phyloP scores from a whole-genome alignment of 345 rosid species.

The Pistacia vera region DNA sequence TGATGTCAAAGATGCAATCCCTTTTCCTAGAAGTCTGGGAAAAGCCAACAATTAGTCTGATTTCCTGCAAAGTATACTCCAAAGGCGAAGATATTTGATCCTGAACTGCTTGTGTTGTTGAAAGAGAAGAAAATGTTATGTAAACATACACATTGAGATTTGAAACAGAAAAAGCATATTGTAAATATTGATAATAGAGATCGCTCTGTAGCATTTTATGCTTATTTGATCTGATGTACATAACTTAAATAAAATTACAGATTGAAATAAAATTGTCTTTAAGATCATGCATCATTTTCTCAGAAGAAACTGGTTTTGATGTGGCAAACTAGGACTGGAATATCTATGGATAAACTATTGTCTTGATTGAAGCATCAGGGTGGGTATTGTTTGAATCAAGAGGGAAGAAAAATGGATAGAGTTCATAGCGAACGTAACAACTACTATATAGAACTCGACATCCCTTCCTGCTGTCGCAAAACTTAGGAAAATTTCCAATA shows the following conservation, averaged over 20 bases:
- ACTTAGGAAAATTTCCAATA: slow-evolving; percentile 46
- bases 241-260: neutral
- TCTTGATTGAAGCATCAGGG: slow-evolving; percentile 18
- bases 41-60: slow-evolving; percentile 45
- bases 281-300: neutral
- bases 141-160: slow-evolving; percentile 2
- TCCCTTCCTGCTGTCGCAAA: slow-evolving; percentile 57
- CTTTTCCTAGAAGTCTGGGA: slow-evolving; percentile 72
- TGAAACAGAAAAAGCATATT: neutral
- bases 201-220: slow-evolving; percentile 8
- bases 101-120: neutral
- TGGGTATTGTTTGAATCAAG: slow-evolving; percentile 38
- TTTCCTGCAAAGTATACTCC: neutral
- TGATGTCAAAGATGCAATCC: slow-evolving; percentile 77
- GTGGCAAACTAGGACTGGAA: slow-evolving; percentile 3
- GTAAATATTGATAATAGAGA: neutral
- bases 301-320: neutral
- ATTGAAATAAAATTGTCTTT: slow-evolving; percentile 10
- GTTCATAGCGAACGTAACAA: slow-evolving; percentile 73
- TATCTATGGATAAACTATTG: slow-evolving; percentile 39
- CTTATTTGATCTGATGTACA: slow-evolving; percentile 15
- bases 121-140: neutral
- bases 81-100: neutral
- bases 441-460: slow-evolving; percentile 71
- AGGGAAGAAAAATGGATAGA: slow-evolving; percentile 83